These are phyloP conservation scores for Tolypocladium tundrense DNA, from an alignment of 2,329 filamentous ascomycete species.

Conservation along the genomic window DNA sequence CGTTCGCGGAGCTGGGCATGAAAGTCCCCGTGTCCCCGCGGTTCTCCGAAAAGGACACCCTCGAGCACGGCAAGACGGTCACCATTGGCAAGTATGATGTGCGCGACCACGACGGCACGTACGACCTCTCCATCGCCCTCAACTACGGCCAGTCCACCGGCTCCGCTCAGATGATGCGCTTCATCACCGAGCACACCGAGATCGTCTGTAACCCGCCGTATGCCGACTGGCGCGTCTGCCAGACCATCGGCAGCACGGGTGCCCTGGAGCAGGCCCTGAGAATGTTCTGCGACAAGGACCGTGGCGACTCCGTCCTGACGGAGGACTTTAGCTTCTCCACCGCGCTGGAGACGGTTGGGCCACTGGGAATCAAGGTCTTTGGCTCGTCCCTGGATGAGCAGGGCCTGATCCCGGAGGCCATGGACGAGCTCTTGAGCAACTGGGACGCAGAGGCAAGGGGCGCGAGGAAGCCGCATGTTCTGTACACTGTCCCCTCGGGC, in stretches of 20 bases:
- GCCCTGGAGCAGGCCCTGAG: conserved; percentile 75
- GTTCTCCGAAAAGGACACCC: conserved; percentile 61
- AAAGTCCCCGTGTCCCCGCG: conserved; percentile 59
- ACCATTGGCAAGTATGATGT: conserved; percentile 79
- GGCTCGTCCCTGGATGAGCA: conserved; percentile 43
- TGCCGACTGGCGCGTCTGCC: conserved; percentile 75
- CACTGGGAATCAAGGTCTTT: conserved; percentile 40
- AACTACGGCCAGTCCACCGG: conserved; percentile 90
- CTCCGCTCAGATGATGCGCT: conserved; percentile 77
- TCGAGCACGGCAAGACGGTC: conserved; percentile 47
- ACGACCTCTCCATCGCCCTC: conserved; percentile 77
- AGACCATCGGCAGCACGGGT: conserved; percentile 79
- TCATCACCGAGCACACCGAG: conserved; percentile 91
- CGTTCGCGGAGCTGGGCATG: conserved; percentile 69
- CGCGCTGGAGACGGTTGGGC: conserved; percentile 46
- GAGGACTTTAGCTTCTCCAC: conserved; percentile 90
- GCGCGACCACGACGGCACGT: conserved; percentile 39
- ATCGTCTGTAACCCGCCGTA: conserved; percentile 81
- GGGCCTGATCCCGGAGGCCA: conserved; percentile 38
- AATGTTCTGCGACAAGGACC: conserved; percentile 61
- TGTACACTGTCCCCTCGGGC: conserved; percentile 60
- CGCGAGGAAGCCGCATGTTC: conserved; percentile 39
- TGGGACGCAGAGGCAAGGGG: conserved; percentile 39
- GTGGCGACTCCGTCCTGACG: conserved; percentile 69
- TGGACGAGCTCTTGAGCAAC: conserved; percentile 38